phyloP scores from a whole-genome alignment of 1,139 yeast genomes.

The Suhomyces guaymorum region DNA sequence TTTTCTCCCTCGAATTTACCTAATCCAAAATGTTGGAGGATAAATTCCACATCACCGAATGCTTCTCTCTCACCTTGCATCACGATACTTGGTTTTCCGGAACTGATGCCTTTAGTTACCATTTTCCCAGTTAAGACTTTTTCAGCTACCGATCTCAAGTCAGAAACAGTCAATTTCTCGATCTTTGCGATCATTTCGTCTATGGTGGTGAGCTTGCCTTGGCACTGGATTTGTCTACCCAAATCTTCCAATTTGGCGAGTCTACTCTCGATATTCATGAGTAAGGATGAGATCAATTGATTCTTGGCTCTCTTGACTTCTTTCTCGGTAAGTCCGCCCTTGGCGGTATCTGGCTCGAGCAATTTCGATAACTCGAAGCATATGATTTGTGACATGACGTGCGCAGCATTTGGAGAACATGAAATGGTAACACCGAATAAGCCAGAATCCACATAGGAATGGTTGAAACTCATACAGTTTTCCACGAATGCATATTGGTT shows the following conservation, averaged over 20 bases:
- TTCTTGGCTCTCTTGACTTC: constrained; percentile 91
- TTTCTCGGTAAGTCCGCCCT: constrained; percentile 60
- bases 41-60: constrained; percentile 79
- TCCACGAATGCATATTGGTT: constrained; percentile 92
- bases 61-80: constrained; percentile 85
- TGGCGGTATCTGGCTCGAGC: constrained; percentile 54
- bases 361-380: constrained; percentile 72
- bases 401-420: constrained; percentile 84
- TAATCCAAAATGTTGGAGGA: constrained; percentile 70
- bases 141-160: constrained; percentile 73
- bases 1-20: constrained; percentile 45
- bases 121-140: constrained; percentile 71
- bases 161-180: constrained; percentile 62
- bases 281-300: constrained; percentile 82
- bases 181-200: constrained; percentile 82
- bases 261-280: constrained; percentile 92
- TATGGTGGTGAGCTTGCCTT: constrained; percentile 75
- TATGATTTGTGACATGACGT: constrained; percentile 76
- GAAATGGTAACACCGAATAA: constrained; percentile 86
- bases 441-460: constrained; percentile 88
- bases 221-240: constrained; percentile 91
- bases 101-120: constrained; percentile 48
- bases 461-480: constrained; percentile 84
- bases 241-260: constrained; percentile 90
- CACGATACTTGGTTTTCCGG: constrained; percentile 76